Evolutionary conservation across 2,329 filamentous ascomycete species (phyloP).

Genomic region (Aspergillus floridensis): DNA sequence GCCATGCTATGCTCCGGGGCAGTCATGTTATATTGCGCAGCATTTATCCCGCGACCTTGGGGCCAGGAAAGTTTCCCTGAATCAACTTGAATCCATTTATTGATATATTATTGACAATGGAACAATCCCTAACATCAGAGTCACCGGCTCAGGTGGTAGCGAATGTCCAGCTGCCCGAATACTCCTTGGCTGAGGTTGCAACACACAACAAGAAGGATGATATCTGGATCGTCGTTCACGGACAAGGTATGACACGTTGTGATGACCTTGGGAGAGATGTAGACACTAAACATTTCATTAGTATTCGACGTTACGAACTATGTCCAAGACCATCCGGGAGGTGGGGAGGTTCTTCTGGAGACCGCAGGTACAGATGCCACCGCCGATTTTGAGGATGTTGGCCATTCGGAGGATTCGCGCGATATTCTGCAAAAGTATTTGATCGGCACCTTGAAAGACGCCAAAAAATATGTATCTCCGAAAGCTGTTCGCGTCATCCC

Average conservation of each 20-base stretch:
- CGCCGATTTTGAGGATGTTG: conserved; percentile 43
- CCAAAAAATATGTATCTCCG: conserved; percentile 15
- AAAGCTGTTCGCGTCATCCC: conserved; percentile 22
- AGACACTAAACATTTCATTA: conserved; percentile 18
- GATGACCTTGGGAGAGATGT: background rate
- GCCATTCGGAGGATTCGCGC: conserved; percentile 47
- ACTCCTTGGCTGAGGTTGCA: conserved; percentile 42
- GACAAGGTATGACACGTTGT: conserved; percentile 44
- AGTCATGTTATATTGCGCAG: too few species aligned
- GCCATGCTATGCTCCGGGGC: too few species aligned
- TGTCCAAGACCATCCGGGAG: conserved; percentile 56
- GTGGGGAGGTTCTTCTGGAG: conserved; percentile 41
- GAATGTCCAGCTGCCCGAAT: conserved; percentile 18
- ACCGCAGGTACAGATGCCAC: conserved; percentile 45
- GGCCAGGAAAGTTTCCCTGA: too few species aligned
- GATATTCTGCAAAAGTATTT: conserved; percentile 41
- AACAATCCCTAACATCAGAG: background rate
- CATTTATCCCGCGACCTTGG: too few species aligned
- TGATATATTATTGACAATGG: background rate
- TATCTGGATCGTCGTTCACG: conserved; percentile 57
- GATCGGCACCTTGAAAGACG: conserved; percentile 36
- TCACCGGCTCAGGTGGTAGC: background rate
- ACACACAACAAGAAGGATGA: conserved; percentile 50
- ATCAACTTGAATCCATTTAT: background rate
- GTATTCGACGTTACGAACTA: conserved; percentile 62